Percentiles rank a stretch among this genome's conserved stretches.
These are phyloP conservation scores for Cryptomeria japonica DNA, from an alignment of 75 land plant species.

Conservation along the genomic window DNA sequence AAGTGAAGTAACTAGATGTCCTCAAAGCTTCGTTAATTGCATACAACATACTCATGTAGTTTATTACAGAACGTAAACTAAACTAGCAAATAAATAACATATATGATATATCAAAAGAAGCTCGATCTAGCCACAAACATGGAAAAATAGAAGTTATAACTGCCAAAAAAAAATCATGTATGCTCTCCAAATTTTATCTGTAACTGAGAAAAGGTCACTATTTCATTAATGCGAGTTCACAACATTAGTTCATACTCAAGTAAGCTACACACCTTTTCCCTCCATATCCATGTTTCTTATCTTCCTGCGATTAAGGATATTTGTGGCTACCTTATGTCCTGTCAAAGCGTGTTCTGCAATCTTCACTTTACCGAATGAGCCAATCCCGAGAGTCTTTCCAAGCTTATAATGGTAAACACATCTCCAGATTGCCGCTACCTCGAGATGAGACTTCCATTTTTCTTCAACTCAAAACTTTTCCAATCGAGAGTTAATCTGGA, in stretches of 20 bases:
- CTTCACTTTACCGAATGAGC: slow-evolving; percentile 90
- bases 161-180: neutral
- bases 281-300: slow-evolving; percentile 86
- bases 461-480: slow-evolving; percentile 5
- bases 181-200: neutral
- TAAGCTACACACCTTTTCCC: slow-evolving; percentile 59
- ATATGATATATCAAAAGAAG: neutral
- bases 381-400: slow-evolving; percentile 89
- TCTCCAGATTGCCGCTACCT: slow-evolving; percentile 38
- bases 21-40: neutral
- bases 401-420: slow-evolving; percentile 57
- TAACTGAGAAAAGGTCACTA: neutral
- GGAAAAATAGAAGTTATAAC: neutral
- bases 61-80: neutral
- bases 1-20: neutral
- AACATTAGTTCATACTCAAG: neutral
- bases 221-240: neutral
- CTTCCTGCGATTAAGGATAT: slow-evolving; percentile 82
- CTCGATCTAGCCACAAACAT: neutral
- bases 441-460: slow-evolving; percentile 17
- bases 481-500: neutral
- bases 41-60: neutral
- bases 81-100: neutral
- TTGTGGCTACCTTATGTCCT: slow-evolving; percentile 89
- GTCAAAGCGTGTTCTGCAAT: slow-evolving; percentile 78